Conservation (phyloP, 345 rosid genomes). For the Salix koriyanagi region DNA sequence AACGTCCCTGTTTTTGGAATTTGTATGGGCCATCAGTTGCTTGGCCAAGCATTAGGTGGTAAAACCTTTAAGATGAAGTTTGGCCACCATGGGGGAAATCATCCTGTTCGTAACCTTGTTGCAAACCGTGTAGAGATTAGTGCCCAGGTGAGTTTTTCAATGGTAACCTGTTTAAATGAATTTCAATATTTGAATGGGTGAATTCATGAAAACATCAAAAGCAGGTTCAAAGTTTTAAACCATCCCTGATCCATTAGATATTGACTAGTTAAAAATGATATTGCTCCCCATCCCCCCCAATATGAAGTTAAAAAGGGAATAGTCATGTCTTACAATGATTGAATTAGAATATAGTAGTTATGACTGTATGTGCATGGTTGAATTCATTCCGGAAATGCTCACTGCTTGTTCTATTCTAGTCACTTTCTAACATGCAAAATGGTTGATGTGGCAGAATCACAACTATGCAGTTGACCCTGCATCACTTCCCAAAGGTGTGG, state of each 20-base stretch:
- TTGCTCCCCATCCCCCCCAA: neutral
- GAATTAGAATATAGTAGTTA: neutral
- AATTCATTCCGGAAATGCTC: neutral
- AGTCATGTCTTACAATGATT: neutral
- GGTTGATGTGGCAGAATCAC: conserved; percentile 63
- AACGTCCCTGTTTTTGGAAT: conserved; percentile 92
- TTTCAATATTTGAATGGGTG: neutral
- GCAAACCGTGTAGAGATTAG: conserved; percentile 85
- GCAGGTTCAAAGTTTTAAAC: neutral
- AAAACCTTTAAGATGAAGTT: conserved; percentile 96
- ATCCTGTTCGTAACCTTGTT: conserved; percentile 70
- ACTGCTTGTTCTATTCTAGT: neutral
- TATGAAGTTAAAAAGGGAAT: neutral
- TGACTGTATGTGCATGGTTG: neutral
- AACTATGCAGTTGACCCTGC: conserved; percentile 92
- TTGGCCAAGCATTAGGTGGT: conserved; percentile 95
- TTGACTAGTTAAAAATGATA: too few species aligned
- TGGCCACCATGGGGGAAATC: conserved; percentile 98
- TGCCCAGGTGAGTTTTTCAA: conserved; percentile 57
- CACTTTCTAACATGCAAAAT: conserved; percentile 2
- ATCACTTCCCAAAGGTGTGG: conserved; percentile 80
- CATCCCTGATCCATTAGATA: neutral
- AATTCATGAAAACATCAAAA: neutral
- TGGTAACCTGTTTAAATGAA: neutral
- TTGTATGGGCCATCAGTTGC: conserved; percentile 97